Base-by-base conservation (phyloP, 108 stramenopile species). In the Asterionellopsis glacialis region DNA sequence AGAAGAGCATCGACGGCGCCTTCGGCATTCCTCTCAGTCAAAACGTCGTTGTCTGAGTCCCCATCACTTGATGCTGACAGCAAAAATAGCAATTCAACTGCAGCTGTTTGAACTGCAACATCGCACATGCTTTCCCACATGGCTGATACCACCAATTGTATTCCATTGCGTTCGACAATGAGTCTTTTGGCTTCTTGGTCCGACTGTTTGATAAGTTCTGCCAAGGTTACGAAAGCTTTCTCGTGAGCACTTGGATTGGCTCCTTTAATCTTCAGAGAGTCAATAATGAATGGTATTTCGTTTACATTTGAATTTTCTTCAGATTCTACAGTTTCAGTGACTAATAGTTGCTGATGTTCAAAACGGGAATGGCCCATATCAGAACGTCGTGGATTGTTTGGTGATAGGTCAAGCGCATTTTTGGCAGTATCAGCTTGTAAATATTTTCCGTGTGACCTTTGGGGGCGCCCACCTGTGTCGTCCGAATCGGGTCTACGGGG, bases 61-160 rank as follows among this genome's bases (percentile, higher is more conserved):
- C 52, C 60, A 39, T 26, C 41, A 27, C 64, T 44, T 1, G 65
- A 67, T 0, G 68, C 56, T 16, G 65, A 54, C 12, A 77, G 21
- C 6, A 63, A 45, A 12, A 80, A 60, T n/a, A 75, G 55, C 0
- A 80, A 27, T 6, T 71, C 45, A 24, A 52, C 23, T 11, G 74
- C 70, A 6, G 73, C 65, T 51, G 61, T 67, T 59, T 70, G 68
- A n/a, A 75, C 58, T 41, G 51, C 26, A 21, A 54, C 42, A 42
- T 65, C 69, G 23, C 24, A 25, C 47, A 80, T 74, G 47, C 68
- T 53, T 13, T 41, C 51, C 69, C 70, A 80, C 53, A 80, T 72
- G 13, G 52, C 51, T 19, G 38, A 45, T 0, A 59, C 45, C 19
- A 74, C 16, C 23, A 60, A 18, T 42, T 79, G 64, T 15, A 74